Conservation (phyloP, 176 grass and related monocot species). For the Zizania latifolia region DNA sequence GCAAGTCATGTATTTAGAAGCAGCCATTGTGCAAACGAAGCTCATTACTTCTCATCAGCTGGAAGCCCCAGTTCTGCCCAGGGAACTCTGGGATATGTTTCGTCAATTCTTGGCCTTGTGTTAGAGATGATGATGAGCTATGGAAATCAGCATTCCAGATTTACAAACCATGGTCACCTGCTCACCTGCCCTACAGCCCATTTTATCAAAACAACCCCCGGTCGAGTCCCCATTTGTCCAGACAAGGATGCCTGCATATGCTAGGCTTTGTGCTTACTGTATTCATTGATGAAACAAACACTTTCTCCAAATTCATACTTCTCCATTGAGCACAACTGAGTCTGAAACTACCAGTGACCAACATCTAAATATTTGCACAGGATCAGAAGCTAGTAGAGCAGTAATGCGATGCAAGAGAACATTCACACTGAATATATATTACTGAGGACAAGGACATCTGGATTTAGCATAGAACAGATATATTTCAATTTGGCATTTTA, state of each 20-base stretch:
- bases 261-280: no score
- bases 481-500: constrained; percentile 29
- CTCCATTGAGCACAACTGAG: not conserved
- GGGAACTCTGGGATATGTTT: not conserved
- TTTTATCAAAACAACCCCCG: no score
- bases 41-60: not conserved
- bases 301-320: not conserved
- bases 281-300: no score
- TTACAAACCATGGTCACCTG: not conserved
- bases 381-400: not conserved
- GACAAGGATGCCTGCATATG: no score
- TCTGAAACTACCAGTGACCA: not conserved
- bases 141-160: not conserved
- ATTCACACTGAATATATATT: not conserved
- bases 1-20: not conserved
- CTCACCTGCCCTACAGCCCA: no score
- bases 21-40: not conserved
- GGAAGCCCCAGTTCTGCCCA: not conserved
- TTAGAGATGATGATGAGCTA: not conserved
- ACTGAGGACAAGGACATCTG: constrained; percentile 18
- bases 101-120: not conserved
- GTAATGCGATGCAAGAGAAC: not conserved
- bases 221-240: no score
- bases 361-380: constrained; percentile 5
- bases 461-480: constrained; percentile 6